These are phyloP conservation scores for Xylaria acuta DNA, from an alignment of 495 filamentous ascomycete genomes.

Conservation along the genomic window DNA sequence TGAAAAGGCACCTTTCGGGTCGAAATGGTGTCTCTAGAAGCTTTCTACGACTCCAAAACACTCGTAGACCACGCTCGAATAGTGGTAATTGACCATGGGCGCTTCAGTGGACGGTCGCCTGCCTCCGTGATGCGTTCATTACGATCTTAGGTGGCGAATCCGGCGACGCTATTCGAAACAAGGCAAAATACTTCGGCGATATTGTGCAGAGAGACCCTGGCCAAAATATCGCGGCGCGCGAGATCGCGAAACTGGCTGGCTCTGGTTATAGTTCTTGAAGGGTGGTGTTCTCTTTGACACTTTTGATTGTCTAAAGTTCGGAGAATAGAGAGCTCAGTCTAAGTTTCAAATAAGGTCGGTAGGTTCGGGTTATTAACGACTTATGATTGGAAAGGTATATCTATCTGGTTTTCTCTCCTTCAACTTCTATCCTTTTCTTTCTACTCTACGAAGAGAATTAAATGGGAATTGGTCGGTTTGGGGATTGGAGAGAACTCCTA, in stretches of 20 bases:
- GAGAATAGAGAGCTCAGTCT: not conserved
- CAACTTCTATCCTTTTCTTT: not conserved
- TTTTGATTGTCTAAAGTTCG: not conserved
- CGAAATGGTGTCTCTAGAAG: not conserved
- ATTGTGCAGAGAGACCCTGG: conserved; percentile 27
- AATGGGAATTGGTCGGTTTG: no score
- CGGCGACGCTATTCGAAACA: not conserved
- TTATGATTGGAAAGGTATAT: not conserved
- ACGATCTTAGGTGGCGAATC: not conserved
- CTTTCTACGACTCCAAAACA: not conserved
- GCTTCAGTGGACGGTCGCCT: conserved; percentile 27
- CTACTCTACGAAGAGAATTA: no score
- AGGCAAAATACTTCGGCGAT: conserved; percentile 23
- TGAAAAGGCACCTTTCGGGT: not conserved
- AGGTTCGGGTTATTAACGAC: not conserved
- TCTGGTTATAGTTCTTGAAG: conserved; percentile 1
- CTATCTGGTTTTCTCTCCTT: not conserved
- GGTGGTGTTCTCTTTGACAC: not conserved
- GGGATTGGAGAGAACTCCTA: not conserved
- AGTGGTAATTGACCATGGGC: not conserved
- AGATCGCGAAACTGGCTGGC: conserved; percentile 30
- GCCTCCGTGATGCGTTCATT: conserved; percentile 32
- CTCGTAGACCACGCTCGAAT: not conserved
- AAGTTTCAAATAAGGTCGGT: not conserved
- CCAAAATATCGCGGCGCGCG: conserved; percentile 23